Evolutionary conservation across 2,329 filamentous ascomycete species (phyloP).

Genomic region (Cytospora paraplurivora): DNA sequence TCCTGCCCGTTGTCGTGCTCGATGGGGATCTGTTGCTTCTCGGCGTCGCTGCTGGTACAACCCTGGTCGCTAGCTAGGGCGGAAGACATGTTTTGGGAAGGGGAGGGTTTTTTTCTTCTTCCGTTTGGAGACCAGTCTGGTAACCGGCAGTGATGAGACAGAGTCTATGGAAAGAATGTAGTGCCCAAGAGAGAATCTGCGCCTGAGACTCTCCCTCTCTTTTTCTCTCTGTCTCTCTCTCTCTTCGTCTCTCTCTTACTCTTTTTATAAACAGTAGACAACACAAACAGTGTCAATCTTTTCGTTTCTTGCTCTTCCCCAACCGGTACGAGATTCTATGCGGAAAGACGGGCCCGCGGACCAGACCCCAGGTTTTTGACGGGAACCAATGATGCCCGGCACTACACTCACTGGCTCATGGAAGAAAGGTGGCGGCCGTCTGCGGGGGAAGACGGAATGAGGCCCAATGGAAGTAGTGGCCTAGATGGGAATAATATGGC

Average conservation of each 20-base stretch:
- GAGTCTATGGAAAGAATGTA: not conserved
- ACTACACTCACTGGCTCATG: not conserved
- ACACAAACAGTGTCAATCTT: constrained; percentile 12
- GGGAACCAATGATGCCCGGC: constrained; percentile 17
- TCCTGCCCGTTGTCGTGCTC: constrained; percentile 14
- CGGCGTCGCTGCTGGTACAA: constrained; percentile 25
- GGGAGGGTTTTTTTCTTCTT: not conserved
- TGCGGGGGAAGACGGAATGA: not conserved
- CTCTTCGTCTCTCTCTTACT: not conserved
- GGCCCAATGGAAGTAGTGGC: not conserved
- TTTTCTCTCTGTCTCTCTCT: not conserved
- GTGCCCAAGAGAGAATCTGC: not conserved
- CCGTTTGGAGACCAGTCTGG: not conserved
- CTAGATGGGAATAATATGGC: not conserved
- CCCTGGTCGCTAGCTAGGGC: not conserved
- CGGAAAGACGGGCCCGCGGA: constrained; percentile 20
- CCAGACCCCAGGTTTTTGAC: constrained; percentile 1
- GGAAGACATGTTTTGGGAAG: constrained; percentile 11
- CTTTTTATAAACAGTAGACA: constrained; percentile 7
- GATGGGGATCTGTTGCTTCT: constrained; percentile 29
- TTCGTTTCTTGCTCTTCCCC: not conserved
- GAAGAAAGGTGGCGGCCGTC: not conserved
- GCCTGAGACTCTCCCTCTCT: not conserved
- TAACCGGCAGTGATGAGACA: not conserved
- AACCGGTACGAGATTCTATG: not conserved